Base-by-base conservation (phyloP, 176 grass and related monocot species). In the Canna indica region DNA sequence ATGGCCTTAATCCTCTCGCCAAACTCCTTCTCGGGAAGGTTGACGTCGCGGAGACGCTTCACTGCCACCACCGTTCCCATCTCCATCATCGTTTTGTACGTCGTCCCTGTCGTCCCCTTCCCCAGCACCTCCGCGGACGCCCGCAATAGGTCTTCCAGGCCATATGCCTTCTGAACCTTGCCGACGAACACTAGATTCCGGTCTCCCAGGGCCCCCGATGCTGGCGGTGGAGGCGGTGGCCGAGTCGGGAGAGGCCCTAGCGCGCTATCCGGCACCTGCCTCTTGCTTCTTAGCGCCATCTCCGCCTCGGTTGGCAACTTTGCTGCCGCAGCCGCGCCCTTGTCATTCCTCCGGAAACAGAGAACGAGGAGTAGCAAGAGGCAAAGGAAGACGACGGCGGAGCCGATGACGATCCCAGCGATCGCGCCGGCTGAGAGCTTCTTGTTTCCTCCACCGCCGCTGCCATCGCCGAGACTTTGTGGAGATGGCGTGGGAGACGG, bases 1-100 rank as follows among this genome's bases (percentile, higher is more conserved):
- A 96, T n/a, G 47, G 71, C 85, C 10, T 61, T 70, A 0, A 77
- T 73, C 71, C 42, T 69, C 42, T 80, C 73, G 2, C 73, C 46
- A 70, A 86, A 96, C 78, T 86, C 85, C 44, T 59, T 38, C 79
- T 91, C 91, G 0, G 83, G 47, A 32, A 91, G 73, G 24, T 65
- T 80, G 56, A 75, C 81, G 36, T 91, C 91, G 58, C 68, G 81
- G 65, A 96, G 81, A 3, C 88, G 76, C 77, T 96, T 96, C 32
- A 96, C 62, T 22, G 73, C 83, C 26, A 96, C 78, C 5, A 84
- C 83, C 0, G 74, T 70, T 15, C 91, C 85, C 61, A 67, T 82
- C 59, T 96, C 91, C 59, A 91, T 81, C 39, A 86, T 79, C 5
- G 85, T 88, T 29, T 87, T 84, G 91, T 96, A 96, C 12, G 91